Evolutionary conservation across 2,329 filamentous ascomycete species (phyloP), one percentile per base, ranked within the genome.

Genomic region (Neodidymelliopsis sp.): DNA sequence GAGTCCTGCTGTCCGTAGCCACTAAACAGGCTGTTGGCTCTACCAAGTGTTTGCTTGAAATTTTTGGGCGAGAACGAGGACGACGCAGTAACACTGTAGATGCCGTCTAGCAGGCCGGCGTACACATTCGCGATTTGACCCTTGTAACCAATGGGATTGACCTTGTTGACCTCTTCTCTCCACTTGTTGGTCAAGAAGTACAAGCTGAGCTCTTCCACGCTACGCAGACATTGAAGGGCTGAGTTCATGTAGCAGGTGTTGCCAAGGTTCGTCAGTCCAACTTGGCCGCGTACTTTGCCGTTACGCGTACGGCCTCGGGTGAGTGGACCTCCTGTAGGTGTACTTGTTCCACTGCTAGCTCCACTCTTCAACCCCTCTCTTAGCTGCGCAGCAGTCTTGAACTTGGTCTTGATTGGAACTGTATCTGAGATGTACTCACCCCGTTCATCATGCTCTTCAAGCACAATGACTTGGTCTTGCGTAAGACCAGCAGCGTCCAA

Each of bases 211-310:
- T 99, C 94, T 67, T 96, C 90, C 0, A 97, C 91, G 62, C 90
- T 95, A 39, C 93, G 86, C 40, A 99, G 84, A 70, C 94, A 99
- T 70, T 99, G 94, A 44, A 97, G 79, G 8, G 94, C 94, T 16
- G 93, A 96, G 73, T 97, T 97, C 92, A 97, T 97, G 76, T 99
- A 99, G 75, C 94, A 99, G 0, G 94, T 97, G 66, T 99, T 99
- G 37, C 94, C 94, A 11, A 99, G 77, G 66, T 99, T 99, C 56
- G 84, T 85, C 41, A 99, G 77, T 24, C 94, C 94, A 30, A 92
- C 89, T 29, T 87, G 88, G 23, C 94, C 94, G 24, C 85, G 74
- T 10, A 84, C 84, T 54, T 86, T 85, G 8, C 89, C 89, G 28
- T 85, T 83, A 52, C 87, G 84, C 6, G 82, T 76, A 47, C 90